Percentiles rank a stretch among this genome's conserved stretches.
Conservation (phyloP, 805 yeast genomes). For the Nematodospora valgi region DNA sequence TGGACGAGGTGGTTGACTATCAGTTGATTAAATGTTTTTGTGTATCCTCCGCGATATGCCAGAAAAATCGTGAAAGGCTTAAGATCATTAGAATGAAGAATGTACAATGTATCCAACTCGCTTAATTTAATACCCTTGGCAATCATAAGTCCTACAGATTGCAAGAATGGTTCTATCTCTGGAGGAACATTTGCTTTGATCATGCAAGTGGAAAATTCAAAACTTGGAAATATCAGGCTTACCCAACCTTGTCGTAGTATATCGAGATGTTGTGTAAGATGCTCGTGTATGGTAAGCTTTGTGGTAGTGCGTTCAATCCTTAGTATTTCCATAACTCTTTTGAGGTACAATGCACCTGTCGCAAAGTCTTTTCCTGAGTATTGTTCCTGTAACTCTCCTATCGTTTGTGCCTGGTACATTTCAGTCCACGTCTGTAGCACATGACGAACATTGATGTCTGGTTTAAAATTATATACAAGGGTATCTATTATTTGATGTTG, state of each 20-base stretch:
- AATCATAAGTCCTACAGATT: background rate
- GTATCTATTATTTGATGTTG: constrained; percentile 17
- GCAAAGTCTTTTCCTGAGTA: no score
- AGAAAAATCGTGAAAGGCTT: constrained; percentile 3
- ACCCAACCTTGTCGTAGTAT: constrained; percentile 10
- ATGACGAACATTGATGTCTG: background rate
- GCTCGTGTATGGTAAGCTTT: no score
- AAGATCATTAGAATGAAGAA: constrained; percentile 1
- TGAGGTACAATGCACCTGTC: constrained; percentile 1
- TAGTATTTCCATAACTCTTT: background rate
- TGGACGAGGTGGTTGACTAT: background rate
- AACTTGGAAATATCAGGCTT: constrained; percentile 5
- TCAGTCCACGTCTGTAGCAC: no score
- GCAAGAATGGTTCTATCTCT: background rate
- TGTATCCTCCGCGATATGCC: no score
- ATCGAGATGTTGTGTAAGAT: no score
- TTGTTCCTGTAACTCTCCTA: no score
- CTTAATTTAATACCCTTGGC: background rate
- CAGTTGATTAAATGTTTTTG: background rate
- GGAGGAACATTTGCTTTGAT: background rate
- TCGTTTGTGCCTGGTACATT: no score
- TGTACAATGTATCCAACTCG: constrained; percentile 6
- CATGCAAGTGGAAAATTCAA: constrained; percentile 1
- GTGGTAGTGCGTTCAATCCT: no score
- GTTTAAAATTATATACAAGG: constrained; percentile 6